Percentiles rank a stretch among this genome's conserved stretches.
phyloP scores from a whole-genome alignment of 129 eudicot genomes.

The Arctium minus region DNA sequence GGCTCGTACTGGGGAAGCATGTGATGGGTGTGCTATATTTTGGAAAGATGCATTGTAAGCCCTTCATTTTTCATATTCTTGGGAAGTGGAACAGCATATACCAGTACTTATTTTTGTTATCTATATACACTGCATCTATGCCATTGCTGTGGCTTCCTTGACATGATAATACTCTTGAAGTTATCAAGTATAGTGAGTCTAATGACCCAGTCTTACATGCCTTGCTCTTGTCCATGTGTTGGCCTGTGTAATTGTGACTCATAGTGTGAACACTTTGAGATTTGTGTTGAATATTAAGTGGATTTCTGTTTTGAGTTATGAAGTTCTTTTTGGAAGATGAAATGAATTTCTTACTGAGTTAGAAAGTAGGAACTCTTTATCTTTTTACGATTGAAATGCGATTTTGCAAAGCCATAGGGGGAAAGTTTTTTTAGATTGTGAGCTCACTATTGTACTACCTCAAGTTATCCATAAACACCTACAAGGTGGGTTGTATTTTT shows the following conservation, averaged over 20 bases:
- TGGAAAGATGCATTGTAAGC: conserved; percentile 72
- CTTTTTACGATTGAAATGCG: background rate
- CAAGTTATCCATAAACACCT: background rate
- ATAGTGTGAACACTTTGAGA: background rate
- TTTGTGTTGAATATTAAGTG: background rate
- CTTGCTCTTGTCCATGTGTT: background rate
- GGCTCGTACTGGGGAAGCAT: conserved; percentile 87
- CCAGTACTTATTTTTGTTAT: background rate
- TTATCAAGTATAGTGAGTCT: background rate
- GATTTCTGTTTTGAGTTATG: background rate
- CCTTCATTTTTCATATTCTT: background rate
- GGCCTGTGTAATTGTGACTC: background rate
- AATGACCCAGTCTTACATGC: background rate
- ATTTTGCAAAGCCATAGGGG: background rate
- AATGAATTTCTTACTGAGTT: background rate
- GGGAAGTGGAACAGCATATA: background rate
- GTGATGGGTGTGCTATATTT: conserved; percentile 87
- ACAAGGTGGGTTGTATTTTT: background rate
- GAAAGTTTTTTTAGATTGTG: background rate
- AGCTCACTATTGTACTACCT: background rate
- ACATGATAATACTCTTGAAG: background rate
- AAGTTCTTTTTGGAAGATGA: background rate
- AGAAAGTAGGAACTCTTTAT: background rate
- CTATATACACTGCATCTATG: background rate
- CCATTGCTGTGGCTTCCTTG: background rate